A percentile compares a stretch with the other conserved stretches of the same genome.
Conservation (phyloP, 2,329 filamentous ascomycete species). For the Claviceps humidiphila region DNA sequence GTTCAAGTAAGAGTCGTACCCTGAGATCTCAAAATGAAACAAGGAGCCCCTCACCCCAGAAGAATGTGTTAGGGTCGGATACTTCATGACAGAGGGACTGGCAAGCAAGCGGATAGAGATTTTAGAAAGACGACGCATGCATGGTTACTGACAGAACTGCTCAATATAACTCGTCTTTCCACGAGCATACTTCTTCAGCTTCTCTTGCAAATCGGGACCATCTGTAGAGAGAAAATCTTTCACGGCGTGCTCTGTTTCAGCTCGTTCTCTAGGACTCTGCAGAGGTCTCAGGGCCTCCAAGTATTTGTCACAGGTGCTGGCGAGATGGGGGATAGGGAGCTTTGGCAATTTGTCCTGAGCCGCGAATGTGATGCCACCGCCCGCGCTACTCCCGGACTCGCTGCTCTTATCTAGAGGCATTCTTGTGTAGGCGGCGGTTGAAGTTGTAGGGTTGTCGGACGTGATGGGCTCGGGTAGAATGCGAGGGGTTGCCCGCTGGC, state of each 20-base stretch:
- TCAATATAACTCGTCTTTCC: constrained; percentile 95
- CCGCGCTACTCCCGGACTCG: constrained; percentile 22
- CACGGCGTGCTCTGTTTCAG: constrained; percentile 68
- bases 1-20: constrained; percentile 98
- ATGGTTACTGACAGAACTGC: constrained; percentile 70
- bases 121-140: neutral
- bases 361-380: constrained; percentile 74
- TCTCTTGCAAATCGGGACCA: constrained; percentile 75
- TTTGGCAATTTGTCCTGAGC: constrained; percentile 81
- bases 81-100: neutral
- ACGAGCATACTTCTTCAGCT: constrained; percentile 76
- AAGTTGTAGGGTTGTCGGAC: constrained; percentile 8
- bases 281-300: constrained; percentile 66
- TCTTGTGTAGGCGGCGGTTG: constrained; percentile 23
- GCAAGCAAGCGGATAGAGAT: neutral
- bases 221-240: constrained; percentile 71
- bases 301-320: constrained; percentile 66
- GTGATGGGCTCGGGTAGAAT: constrained; percentile 22
- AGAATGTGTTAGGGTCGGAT: constrained; percentile 5
- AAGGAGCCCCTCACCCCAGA: no score
- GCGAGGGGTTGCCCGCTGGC: constrained; percentile 25
- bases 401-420: constrained; percentile 31
- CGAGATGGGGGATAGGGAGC: constrained; percentile 82
- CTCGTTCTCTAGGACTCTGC: constrained; percentile 67
- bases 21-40: constrained; percentile 29